These are phyloP conservation scores for Pichia gijzeniarum DNA, from an alignment of 805 yeast genomes.

Conservation along the genomic window DNA sequence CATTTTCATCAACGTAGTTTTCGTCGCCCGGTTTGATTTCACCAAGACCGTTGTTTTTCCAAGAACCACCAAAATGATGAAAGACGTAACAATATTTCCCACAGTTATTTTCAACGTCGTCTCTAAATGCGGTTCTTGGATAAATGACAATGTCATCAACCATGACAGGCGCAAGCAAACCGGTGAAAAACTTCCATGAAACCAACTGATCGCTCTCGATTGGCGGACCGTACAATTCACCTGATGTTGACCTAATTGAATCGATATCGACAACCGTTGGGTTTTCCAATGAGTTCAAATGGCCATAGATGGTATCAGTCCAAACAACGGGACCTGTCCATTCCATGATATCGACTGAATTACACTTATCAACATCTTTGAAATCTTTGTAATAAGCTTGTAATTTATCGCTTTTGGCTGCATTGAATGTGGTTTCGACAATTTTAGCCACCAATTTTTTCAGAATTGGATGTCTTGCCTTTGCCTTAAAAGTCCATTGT, in stretches of 20 bases:
- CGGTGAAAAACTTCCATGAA: conserved; percentile 31
- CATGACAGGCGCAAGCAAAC: conserved; percentile 30
- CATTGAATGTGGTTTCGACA: conserved; percentile 42
- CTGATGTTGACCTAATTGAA: conserved; percentile 25
- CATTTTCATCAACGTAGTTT: conserved; percentile 20
- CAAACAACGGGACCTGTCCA: conserved; percentile 81
- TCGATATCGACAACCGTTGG: conserved; percentile 32
- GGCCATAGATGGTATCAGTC: conserved; percentile 66
- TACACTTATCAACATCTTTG: conserved; percentile 32
- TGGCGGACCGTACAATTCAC: conserved; percentile 30
- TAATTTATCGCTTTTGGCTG: conserved; percentile 29
- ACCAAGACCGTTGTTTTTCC: conserved; percentile 33
- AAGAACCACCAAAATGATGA: conserved; percentile 33
- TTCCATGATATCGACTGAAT: conserved; percentile 46
- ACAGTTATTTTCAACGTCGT: conserved; percentile 29
- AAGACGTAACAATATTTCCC: conserved; percentile 31
- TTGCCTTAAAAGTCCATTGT: conserved; percentile 56
- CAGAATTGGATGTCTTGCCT: conserved; percentile 55
- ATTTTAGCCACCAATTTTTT: conserved; percentile 48
- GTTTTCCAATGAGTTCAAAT: conserved; percentile 41
- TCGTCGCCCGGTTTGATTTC: conserved; percentile 29
- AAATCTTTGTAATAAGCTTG: conserved; percentile 33
- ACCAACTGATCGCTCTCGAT: conserved; percentile 22
- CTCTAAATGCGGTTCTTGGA: conserved; percentile 31
- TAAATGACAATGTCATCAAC: conserved; percentile 31